Conservation (phyloP, 495 filamentous ascomycete species). For the Daldinia concentrica region DNA sequence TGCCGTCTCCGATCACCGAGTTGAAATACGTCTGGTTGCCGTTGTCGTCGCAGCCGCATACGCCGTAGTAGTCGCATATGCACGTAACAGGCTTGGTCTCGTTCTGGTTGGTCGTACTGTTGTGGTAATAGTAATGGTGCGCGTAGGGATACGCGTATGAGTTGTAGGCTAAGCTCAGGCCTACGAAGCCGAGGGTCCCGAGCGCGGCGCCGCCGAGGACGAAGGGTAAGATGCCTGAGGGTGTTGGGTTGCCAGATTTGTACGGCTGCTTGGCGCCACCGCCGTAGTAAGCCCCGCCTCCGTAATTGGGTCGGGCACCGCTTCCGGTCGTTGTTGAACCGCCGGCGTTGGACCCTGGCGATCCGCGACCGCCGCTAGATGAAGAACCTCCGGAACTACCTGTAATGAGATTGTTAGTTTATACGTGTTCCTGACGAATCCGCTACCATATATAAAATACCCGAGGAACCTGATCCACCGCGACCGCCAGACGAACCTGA, state of each 20-base stretch:
- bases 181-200: conserved; percentile 62
- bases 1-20: conserved; percentile 71
- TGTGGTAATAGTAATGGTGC: conserved; percentile 70
- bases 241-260: conserved; percentile 64
- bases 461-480: conserved; percentile 12
- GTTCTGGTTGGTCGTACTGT: conserved; percentile 64
- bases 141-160: conserved; percentile 76
- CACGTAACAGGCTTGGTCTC: conserved; percentile 78
- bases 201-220: conserved; percentile 66
- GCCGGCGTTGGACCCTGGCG: conserved; percentile 58
- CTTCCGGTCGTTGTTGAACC: conserved; percentile 62
- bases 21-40: conserved; percentile 65
- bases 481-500: conserved; percentile 31
- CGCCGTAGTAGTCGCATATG: conserved; percentile 72
- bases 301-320: conserved; percentile 67
- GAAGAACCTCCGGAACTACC: conserved; percentile 4
- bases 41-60: conserved; percentile 84
- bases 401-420: background rate
- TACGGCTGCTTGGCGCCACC: conserved; percentile 81
- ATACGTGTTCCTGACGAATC: background rate
- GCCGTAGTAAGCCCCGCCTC: conserved; percentile 76
- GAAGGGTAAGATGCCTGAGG: conserved; percentile 67
- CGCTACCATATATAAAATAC: background rate
- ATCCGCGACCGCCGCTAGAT: conserved; percentile 27
- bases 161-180: conserved; percentile 68